phyloP scores from a whole-genome alignment of 352 stramenopile species.

The Phytophthora tubulina region DNA sequence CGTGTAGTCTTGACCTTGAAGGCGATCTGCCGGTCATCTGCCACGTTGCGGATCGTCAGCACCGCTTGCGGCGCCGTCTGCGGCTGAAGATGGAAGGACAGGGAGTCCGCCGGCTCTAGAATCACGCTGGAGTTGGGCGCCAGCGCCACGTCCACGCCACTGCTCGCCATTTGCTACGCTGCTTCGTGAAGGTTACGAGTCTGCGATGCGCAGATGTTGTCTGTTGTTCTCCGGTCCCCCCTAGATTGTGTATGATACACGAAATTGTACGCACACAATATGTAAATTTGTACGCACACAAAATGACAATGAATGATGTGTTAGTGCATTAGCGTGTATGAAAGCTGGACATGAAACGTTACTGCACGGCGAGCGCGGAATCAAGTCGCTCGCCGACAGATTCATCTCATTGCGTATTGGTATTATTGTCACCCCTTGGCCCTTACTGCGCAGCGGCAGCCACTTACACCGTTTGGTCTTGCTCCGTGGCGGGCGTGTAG shows the following conservation, averaged over 20 bases:
- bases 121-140: constrained; percentile 82
- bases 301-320: background rate
- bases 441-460: background rate
- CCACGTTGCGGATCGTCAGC: constrained; percentile 87
- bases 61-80: constrained; percentile 79
- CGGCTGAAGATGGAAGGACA: constrained; percentile 77
- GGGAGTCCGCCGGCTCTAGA: constrained; percentile 83
- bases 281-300: background rate
- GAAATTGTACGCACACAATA: background rate
- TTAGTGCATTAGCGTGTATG: constrained; percentile 13
- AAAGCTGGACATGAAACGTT: constrained; percentile 31
- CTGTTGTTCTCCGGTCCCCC: constrained; percentile 48
- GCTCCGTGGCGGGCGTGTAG: constrained; percentile 64
- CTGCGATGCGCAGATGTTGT: constrained; percentile 30
- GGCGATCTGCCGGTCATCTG: constrained; percentile 82
- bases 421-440: constrained; percentile 13
- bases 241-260: constrained; percentile 4
- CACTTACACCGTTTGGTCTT: constrained; percentile 70
- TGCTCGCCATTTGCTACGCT: constrained; percentile 53
- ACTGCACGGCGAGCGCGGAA: background rate
- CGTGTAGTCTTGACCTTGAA: constrained; percentile 93
- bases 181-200: constrained; percentile 19
- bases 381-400: background rate
- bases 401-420: constrained; percentile 26
- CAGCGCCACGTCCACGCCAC: constrained; percentile 61